These are phyloP conservation scores for Didymella exigua DNA, from an alignment of 2,329 filamentous ascomycete genomes.

Conservation along the genomic window DNA sequence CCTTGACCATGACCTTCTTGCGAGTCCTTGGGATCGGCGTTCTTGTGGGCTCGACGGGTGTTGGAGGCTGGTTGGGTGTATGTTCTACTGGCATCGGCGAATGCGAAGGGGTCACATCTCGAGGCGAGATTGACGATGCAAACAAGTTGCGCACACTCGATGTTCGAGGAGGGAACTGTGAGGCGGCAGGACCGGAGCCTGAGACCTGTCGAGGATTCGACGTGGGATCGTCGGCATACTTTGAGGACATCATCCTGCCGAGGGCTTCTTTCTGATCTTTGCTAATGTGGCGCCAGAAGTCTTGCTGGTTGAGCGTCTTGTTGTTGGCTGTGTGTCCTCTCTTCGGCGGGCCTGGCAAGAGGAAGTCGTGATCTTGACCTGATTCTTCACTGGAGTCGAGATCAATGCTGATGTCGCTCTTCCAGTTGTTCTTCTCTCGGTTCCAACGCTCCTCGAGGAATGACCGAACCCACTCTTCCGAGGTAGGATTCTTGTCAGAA, in stretches of 20 bases:
- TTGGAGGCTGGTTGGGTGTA: conserved; percentile 24
- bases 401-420: conserved; percentile 73
- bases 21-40: conserved; percentile 46
- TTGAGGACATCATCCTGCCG: conserved; percentile 50
- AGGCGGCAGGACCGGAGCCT: conserved; percentile 13
- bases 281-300: conserved; percentile 55
- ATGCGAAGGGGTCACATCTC: conserved; percentile 22
- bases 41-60: conserved; percentile 24
- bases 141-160: conserved; percentile 26
- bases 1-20: conserved; percentile 54
- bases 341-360: conserved; percentile 32
- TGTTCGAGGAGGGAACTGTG: conserved; percentile 21
- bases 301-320: conserved; percentile 57
- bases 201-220: conserved; percentile 44
- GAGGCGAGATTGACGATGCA: conserved; percentile 28
- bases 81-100: conserved; percentile 28
- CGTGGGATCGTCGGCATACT: conserved; percentile 45
- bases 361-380: conserved; percentile 20
- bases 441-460: conserved; percentile 75
- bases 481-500: conserved; percentile 53
- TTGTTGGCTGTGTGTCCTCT: conserved; percentile 53
- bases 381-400: conserved; percentile 65
- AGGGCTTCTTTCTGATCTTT: conserved; percentile 46
- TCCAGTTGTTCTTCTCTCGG: conserved; percentile 78
- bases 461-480: conserved; percentile 85